Evolutionary conservation across 1,284 basidiomycete species (phyloP), one percentile per base, ranked within the genome.

Genomic region (Malassezia obtusa): DNA sequence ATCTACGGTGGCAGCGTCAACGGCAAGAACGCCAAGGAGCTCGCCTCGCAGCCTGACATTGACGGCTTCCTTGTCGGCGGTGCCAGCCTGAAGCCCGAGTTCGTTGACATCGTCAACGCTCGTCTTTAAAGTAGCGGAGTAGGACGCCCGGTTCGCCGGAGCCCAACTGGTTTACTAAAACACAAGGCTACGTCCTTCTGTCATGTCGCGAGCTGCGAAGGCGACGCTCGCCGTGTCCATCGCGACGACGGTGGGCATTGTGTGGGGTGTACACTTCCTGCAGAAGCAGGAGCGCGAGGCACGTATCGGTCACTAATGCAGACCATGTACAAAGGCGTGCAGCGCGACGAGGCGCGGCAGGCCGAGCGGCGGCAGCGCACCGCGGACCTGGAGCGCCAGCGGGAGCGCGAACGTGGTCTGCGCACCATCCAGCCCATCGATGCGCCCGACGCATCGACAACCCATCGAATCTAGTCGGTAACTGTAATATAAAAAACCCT

Each of bases 11-110:
- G 94, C 36, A 87, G 84, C 60, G 94, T 98, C 57, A 88, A 81
- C 50, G 89, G 82, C 35, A 81, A 80, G 65, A 96, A 95, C 79
- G 86, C 82, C 78, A 81, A 81, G 67, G 89, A 95, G 74, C 61
- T 68, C 45, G 50, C 15, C 19, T 49, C 54, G 40, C 84, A 87
- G 72, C 78, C 79, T 10, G 91, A 96, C 76, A 86, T 98, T 54
- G 91, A 96, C 75, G 92, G 92, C n/a, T 96, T 96, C 85, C 83
- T 98, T 61, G 94, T 98, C 33, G 94, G 94, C 36, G 92, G 92
- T 26, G 92, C 94, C 32, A 92, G 89, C 36, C 81, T 99, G 76
- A 98, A 98, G 79, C 91, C 92, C 57, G 91, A 95, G 58, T 74
- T 75, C 35, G 67, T 72, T 33, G 72, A 95, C 60, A 95, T 96